Evolutionary conservation across 1,139 yeast species (phyloP).

Genomic region (Suhomyces anneliseae): DNA sequence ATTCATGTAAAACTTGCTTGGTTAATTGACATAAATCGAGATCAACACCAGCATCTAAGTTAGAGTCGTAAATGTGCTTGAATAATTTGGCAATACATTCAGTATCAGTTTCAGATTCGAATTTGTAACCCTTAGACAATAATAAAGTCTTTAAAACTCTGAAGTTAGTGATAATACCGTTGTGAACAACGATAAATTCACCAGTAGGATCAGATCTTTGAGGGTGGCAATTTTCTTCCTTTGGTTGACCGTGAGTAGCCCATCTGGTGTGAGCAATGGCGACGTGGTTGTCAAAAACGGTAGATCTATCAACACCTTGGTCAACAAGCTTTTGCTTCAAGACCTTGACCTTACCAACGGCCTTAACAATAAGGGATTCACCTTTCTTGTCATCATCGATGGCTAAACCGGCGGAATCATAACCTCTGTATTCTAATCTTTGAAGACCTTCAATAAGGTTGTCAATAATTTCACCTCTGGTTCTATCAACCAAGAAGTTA

Average conservation of each 20-base stretch:
- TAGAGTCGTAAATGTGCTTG: slow-evolving; percentile 85
- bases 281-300: slow-evolving; percentile 77
- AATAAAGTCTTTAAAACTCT: slow-evolving; percentile 85
- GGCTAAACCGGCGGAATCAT: slow-evolving; percentile 96
- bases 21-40: slow-evolving; percentile 90
- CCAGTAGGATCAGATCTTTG: slow-evolving; percentile 82
- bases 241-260: slow-evolving; percentile 99
- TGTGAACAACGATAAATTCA: slow-evolving; percentile 92
- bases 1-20: slow-evolving; percentile 86
- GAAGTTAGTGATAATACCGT: slow-evolving; percentile 97
- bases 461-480: slow-evolving; percentile 89
- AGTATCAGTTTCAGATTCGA: slow-evolving; percentile 95
- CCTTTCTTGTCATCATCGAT: slow-evolving; percentile 80
- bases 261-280: slow-evolving; percentile 99
- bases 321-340: slow-evolving; percentile 65
- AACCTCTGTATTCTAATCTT: slow-evolving; percentile 95
- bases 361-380: slow-evolving; percentile 69
- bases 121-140: slow-evolving; percentile 72
- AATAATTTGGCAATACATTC: slow-evolving; percentile 96
- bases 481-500: slow-evolving; percentile 87
- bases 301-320: slow-evolving; percentile 55
- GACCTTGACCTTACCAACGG: slow-evolving; percentile 88
- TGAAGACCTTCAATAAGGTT: slow-evolving; percentile 89
- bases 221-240: slow-evolving; percentile 87
- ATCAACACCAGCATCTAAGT: slow-evolving; percentile 60